Conservation (phyloP, 1,284 basidiomycete genomes). For the Moesziomyces parantarcticus region DNA sequence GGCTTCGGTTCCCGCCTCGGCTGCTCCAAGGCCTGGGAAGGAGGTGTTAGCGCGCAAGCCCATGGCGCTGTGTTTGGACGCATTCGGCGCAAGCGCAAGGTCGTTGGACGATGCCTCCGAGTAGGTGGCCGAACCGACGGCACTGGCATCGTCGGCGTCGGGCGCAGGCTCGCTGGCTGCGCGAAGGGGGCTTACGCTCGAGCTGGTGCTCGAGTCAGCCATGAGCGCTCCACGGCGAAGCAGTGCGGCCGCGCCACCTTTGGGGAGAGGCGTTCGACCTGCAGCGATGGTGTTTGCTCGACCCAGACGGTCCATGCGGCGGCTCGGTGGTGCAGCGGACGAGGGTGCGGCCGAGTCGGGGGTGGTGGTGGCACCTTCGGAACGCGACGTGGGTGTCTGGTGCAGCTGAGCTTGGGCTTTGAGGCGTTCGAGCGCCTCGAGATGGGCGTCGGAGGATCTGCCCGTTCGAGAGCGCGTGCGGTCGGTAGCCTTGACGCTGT, state of each 20-base stretch:
- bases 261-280: constrained; percentile 44
- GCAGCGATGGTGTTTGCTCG: constrained; percentile 47
- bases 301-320: constrained; percentile 47
- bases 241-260: constrained; percentile 39
- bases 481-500: constrained; percentile 47
- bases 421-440: constrained; percentile 38
- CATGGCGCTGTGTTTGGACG: constrained; percentile 36
- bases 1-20: constrained; percentile 44
- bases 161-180: constrained; percentile 3
- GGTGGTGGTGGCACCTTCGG: constrained; percentile 24
- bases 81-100: constrained; percentile 33
- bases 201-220: constrained; percentile 27
- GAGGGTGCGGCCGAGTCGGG: constrained; percentile 19
- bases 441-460: constrained; percentile 36
- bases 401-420: constrained; percentile 41
- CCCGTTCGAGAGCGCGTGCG: constrained; percentile 15
- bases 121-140: constrained; percentile 25
- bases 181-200: constrained; percentile 28
- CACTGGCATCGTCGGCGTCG: constrained; percentile 28
- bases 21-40: constrained; percentile 46
- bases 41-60: constrained; percentile 48
- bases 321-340: constrained; percentile 22
- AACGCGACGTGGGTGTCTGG: constrained; percentile 23
- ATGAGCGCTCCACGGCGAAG: constrained; percentile 45
- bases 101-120: constrained; percentile 48